Evolutionary conservation across 2,329 filamentous ascomycete genomes (phyloP), one percentile per base, ranked within the genome.

Genomic region (Verticillium tricorpus): DNA sequence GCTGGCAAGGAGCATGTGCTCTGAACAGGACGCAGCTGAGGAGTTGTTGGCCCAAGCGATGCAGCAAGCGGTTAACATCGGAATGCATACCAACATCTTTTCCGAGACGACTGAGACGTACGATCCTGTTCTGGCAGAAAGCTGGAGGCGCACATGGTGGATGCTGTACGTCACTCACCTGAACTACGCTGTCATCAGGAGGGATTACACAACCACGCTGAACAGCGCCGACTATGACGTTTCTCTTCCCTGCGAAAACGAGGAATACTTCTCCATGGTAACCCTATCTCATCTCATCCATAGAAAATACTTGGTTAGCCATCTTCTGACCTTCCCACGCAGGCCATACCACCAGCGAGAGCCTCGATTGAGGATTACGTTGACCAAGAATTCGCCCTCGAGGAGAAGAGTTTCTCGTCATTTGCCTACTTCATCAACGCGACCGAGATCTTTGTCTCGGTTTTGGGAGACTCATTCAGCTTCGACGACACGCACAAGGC

Each of bases 91-190:
- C 73, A 76, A 25, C 78, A 80, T 0, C 90, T 84, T 67, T 82
- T 86, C 1, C 63, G 74, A 1, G 66, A 73, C 2, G 72, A 83
- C 60, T 80, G 82, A 9, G 72, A 76, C 7, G 78, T 57, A 78
- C 2, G 80, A 87, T 62, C 71, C 78, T 1, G 67, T 76, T 0
- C 57, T 77, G 19, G 81, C 83, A 52, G 89, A 92, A 68, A 85
- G 81, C 65, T 82, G 86, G 77, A 82, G 89, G 58, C 80, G 89
- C 52, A 91, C 88, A 1, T 92, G 89, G 89, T 92, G 89, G 89
- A 84, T 86, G 68, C 69, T 91, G 45, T 89, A 84, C 67, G 79
- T 85, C 6, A 75, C 85, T 1, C 55, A 57, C 32, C 55, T 37
- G 55, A 57, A 57, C 55, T 57, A 35, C 32, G 55, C 55, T 15